phyloP scores from a whole-genome alignment of 345 rosid genomes.

The Pugionium dolabratum region DNA sequence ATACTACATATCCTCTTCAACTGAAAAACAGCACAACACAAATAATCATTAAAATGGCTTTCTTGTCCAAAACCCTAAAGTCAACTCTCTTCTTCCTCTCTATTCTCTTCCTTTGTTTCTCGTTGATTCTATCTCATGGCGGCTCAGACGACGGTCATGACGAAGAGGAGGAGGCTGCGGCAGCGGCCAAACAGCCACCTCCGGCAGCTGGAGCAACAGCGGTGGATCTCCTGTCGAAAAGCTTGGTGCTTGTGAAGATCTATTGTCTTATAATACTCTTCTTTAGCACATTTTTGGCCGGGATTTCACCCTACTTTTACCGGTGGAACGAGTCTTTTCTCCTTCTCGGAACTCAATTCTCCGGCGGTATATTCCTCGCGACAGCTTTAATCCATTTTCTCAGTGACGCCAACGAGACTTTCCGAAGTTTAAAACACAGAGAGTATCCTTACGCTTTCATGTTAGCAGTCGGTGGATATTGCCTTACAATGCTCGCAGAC shows the following conservation, averaged over 20 bases:
- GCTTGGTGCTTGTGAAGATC: conserved; percentile 62
- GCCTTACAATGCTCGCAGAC: conserved; percentile 82
- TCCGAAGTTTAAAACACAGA: conserved; percentile 49
- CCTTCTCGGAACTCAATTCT: conserved; percentile 76
- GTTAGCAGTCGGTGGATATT: conserved; percentile 69
- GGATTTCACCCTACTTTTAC: conserved; percentile 71
- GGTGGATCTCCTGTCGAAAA: conserved; percentile 36
- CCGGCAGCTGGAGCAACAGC: conserved; percentile 31
- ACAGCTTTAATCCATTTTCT: conserved; percentile 76
- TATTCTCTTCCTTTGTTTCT: conserved; percentile 45
- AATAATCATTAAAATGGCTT: conserved; percentile 38
- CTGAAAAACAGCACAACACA: conserved; percentile 5
- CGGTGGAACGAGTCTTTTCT: conserved; percentile 76
- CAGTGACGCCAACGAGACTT: conserved; percentile 66
- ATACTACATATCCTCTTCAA: conserved; percentile 19
- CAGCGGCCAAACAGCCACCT: conserved; percentile 22
- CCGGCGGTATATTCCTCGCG: conserved; percentile 77
- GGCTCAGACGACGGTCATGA: conserved; percentile 36
- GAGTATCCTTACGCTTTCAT: conserved; percentile 74
- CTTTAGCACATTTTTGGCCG: conserved; percentile 62
- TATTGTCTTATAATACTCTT: conserved; percentile 76
- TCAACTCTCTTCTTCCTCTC: conserved; percentile 48
- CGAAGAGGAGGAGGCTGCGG: conserved; percentile 20
- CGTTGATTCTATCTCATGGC: conserved; percentile 48
- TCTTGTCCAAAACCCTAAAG: conserved; percentile 40